Evolutionary conservation across 768 basidiomycete species (phyloP), one percentile per base, ranked within the genome.

Genomic region (Hortiboletus flavorubellus): DNA sequence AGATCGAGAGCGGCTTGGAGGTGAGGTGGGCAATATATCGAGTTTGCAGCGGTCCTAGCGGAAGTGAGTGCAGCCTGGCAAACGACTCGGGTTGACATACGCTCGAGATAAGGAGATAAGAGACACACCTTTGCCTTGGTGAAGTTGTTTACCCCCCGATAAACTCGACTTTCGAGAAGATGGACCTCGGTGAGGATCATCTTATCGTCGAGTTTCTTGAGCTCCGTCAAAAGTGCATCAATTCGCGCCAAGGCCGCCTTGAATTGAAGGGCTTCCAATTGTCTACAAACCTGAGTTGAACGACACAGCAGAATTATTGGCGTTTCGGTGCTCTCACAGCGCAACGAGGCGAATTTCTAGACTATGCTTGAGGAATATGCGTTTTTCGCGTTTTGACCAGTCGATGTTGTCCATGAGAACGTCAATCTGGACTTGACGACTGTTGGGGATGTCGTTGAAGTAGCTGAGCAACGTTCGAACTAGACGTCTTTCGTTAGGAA

Each of bases 101-200:
- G 15, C 12, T 37, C 4, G 51, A 40, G 6, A 51, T 9, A 14
- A 48, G 23, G 11, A 33, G 2, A n/a, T 18, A 53, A 29, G 15
- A 1, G 23, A 65, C 75, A 8, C 45, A 88, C 92, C 78, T 98
- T 98, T 14, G 95, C 82, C 69, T 97, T 94, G 7, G 92, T 78
- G 47, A 94, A 74, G 72, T 98, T 98, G 21, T 87, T 87, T 53
- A 93, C 83, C 2, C 91, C 93, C 56, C 93, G 84, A 66, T 95
- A 92, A 2, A 95, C 92, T 42, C 93, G 76, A 54, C 91, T 91
- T 73, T 99, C 96, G 38, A 98, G 81, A 9, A 99, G 80, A 64
- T 96, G 94, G 0, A 98, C 94, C 68, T 98, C 96, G 4, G 95
- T 98, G 31, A 99, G 79, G 58, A 98, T 91, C 83, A 96, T 89